Percentiles rank a stretch among this genome's conserved stretches.
Conservation (phyloP, 495 filamentous ascomycete species). For the Sphaerosporella brunnea region DNA sequence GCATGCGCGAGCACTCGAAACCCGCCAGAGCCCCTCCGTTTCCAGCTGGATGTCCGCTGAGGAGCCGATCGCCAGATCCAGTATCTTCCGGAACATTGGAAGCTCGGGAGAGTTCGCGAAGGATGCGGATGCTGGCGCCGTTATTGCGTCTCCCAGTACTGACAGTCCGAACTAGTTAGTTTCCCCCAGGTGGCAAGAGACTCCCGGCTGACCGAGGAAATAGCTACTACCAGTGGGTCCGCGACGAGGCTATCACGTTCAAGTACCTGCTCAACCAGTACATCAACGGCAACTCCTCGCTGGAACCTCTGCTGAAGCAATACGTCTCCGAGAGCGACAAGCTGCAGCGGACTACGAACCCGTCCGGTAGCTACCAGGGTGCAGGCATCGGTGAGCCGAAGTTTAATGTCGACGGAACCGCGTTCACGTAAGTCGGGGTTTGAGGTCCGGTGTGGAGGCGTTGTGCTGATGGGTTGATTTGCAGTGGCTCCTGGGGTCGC, state of each 20-base stretch:
- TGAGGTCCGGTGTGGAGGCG: too few species aligned
- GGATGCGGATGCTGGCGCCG: slow-evolving; percentile 35
- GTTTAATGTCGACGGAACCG: slow-evolving; percentile 39
- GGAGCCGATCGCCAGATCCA: slow-evolving; percentile 33
- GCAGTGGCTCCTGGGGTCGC: slow-evolving; percentile 39
- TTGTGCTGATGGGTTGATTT: too few species aligned
- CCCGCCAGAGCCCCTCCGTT: slow-evolving; percentile 28
- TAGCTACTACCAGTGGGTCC: slow-evolving; percentile 51
- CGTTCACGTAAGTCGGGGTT: slow-evolving; percentile 34
- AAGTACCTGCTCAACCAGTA: slow-evolving; percentile 44
- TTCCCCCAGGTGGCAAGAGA: not conserved
- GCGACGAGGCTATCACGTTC: slow-evolving; percentile 48
- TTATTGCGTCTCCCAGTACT: slow-evolving; percentile 47
- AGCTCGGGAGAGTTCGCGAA: slow-evolving; percentile 32
- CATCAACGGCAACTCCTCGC: slow-evolving; percentile 36
- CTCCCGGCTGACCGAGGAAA: slow-evolving; percentile 8
- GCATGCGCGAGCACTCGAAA: slow-evolving; percentile 12
- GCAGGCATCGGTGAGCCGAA: slow-evolving; percentile 41
- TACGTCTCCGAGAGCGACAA: slow-evolving; percentile 27
- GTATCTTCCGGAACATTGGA: slow-evolving; percentile 45
- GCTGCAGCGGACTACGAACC: slow-evolving; percentile 15
- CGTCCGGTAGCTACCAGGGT: slow-evolving; percentile 14
- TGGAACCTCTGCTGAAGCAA: slow-evolving; percentile 19
- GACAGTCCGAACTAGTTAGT: slow-evolving; percentile 42
- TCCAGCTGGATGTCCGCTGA: slow-evolving; percentile 40